These are phyloP conservation scores for Diplosphaera chodatii DNA, from an alignment of 139 green algal species.

Conservation along the genomic window DNA sequence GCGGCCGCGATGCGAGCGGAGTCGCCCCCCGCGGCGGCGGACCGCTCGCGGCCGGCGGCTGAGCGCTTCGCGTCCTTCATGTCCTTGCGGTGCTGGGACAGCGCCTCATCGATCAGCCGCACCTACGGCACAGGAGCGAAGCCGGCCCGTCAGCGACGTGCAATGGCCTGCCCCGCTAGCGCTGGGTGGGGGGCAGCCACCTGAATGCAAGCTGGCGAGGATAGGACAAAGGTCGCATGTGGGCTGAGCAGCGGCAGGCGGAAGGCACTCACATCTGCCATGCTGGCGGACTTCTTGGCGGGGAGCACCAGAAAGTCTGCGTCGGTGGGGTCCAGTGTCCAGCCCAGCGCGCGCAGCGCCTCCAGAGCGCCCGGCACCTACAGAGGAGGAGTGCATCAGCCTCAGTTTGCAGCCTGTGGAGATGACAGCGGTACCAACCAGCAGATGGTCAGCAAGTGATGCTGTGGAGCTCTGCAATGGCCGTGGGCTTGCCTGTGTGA, in stretches of 20 bases:
- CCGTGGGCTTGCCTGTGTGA: constrained; percentile 4
- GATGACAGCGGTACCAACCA: too few species aligned
- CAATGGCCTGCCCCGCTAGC: too few species aligned
- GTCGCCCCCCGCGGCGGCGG: constrained; percentile 8
- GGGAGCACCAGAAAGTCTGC: constrained; percentile 15
- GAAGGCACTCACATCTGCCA: constrained; percentile 34
- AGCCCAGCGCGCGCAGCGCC: constrained; percentile 26
- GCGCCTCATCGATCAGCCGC: constrained; percentile 32
- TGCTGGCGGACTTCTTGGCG: constrained; percentile 11
- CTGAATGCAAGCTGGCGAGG: too few species aligned
- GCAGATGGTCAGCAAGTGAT: too few species aligned
- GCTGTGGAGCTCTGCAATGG: too few species aligned
- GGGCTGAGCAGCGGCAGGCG: too few species aligned
- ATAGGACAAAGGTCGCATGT: too few species aligned
- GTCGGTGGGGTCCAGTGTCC: constrained; percentile 21
- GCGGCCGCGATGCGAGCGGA: constrained; percentile 1
- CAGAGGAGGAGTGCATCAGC: too few species aligned
- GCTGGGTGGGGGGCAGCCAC: too few species aligned
- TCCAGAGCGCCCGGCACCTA: constrained; percentile 19
- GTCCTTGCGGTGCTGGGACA: constrained; percentile 7
- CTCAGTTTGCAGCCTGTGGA: too few species aligned
- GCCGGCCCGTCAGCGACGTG: too few species aligned
- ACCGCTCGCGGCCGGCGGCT: not conserved
- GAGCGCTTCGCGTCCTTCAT: constrained; percentile 12
- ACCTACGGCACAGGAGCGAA: too few species aligned